Conservation (phyloP, 2,329 filamentous ascomycete genomes). For the Aspergillus unguis region DNA sequence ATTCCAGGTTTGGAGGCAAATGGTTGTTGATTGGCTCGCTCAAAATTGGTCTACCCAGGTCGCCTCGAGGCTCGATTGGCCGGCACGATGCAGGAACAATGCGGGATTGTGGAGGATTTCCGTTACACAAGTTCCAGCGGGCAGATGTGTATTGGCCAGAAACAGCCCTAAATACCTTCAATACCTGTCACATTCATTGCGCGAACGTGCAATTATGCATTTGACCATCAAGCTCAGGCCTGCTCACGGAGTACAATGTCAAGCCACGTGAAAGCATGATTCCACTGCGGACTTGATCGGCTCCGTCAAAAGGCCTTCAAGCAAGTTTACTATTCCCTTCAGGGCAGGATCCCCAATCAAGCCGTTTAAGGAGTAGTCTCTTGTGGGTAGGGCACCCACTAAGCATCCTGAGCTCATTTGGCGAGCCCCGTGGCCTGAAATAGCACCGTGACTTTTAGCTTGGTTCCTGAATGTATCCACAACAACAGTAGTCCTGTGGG, state of each 20-base stretch:
- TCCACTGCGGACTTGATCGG: neutral
- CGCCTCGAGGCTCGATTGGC: slow-evolving; percentile 3
- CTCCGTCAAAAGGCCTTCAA: neutral
- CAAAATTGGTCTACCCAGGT: neutral
- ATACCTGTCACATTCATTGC: no score
- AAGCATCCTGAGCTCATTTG: slow-evolving; percentile 10
- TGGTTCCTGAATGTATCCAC: slow-evolving; percentile 24
- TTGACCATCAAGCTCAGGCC: no score
- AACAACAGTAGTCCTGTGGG: slow-evolving; percentile 9
- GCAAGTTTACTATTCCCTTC: neutral
- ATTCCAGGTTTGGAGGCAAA: neutral
- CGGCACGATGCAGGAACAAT: slow-evolving; percentile 1
- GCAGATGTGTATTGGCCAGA: neutral
- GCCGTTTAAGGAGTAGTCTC: neutral
- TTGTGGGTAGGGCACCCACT: slow-evolving; percentile 9
- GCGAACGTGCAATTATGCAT: no score
- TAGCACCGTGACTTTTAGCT: slow-evolving; percentile 19
- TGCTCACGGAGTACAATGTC: no score
- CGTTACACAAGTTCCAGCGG: slow-evolving; percentile 2
- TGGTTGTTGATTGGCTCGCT: neutral
- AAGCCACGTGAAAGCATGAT: neutral
- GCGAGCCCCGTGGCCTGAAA: slow-evolving; percentile 22
- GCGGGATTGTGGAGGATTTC: neutral
- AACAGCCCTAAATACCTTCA: no score
- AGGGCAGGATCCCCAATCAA: neutral